Conservation (phyloP, 768 basidiomycete genomes). For the Candolleomyces eurysporus region DNA sequence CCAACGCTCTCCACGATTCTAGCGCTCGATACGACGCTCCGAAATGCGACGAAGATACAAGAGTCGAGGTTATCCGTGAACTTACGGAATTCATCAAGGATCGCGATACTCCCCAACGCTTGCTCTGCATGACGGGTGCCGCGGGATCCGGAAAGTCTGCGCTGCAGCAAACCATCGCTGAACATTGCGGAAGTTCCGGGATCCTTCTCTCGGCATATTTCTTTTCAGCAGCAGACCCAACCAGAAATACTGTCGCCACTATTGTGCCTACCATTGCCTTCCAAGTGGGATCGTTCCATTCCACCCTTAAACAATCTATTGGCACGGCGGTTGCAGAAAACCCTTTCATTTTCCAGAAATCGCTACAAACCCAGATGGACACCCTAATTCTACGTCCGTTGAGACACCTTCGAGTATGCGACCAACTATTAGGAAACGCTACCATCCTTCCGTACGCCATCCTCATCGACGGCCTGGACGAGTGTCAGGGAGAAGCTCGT, state of each 20-base stretch:
- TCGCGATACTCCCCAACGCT: background rate
- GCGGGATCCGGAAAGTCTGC: slow-evolving; percentile 28
- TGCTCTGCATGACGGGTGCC: slow-evolving; percentile 21
- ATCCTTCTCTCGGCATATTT: slow-evolving; percentile 34
- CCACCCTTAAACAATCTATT: slow-evolving; percentile 6
- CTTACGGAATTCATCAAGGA: background rate
- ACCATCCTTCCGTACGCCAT: too few species aligned
- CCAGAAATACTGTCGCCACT: slow-evolving; percentile 17
- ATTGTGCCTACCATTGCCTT: slow-evolving; percentile 29
- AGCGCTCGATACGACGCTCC: background rate
- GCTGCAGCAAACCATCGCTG: slow-evolving; percentile 23
- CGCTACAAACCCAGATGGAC: slow-evolving; percentile 14
- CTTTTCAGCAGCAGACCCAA: slow-evolving; percentile 27
- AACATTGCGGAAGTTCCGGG: slow-evolving; percentile 11
- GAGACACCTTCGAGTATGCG: slow-evolving; percentile 20
- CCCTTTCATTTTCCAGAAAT: slow-evolving; percentile 14
- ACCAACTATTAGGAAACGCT: slow-evolving; percentile 13
- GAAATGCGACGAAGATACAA: background rate
- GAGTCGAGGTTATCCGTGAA: background rate
- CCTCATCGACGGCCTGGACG: too few species aligned
- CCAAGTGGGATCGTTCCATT: slow-evolving; percentile 20
- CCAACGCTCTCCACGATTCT: background rate
- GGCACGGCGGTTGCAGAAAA: slow-evolving; percentile 11
- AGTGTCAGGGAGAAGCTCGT: too few species aligned
- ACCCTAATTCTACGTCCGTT: slow-evolving; percentile 17